Evolutionary conservation across 192 early-diverging fungal genomes (phyloP).

Genomic region (Linderina pennispora): DNA sequence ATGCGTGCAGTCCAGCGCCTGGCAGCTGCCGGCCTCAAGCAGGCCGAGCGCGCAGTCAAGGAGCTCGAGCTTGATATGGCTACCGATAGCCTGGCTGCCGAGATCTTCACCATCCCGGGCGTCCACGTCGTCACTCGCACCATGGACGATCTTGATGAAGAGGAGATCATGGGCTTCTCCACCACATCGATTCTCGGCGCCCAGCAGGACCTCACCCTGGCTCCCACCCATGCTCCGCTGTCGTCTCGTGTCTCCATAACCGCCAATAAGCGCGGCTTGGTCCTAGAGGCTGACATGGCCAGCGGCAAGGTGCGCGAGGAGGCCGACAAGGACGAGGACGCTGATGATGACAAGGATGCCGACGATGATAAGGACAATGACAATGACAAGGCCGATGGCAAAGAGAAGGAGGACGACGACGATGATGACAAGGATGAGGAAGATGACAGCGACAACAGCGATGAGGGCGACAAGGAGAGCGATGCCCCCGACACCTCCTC

Average conservation of each 20-base stretch:
- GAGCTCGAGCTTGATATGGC: conserved; percentile 30
- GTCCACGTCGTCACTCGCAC: conserved; percentile 5
- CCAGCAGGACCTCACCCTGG: too few relatives aligned
- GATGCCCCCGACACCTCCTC: neutral
- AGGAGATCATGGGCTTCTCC: too few relatives aligned
- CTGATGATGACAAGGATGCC: conserved; percentile 1
- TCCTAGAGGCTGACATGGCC: neutral
- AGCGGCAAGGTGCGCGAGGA: neutral
- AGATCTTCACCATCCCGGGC: conserved; percentile 22
- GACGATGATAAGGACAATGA: conserved; percentile 2
- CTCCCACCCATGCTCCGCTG: too few relatives aligned
- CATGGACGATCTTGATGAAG: too few relatives aligned
- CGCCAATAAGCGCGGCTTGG: neutral
- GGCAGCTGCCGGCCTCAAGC: conserved; percentile 26
- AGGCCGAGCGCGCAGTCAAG: conserved; percentile 27
- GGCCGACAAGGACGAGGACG: conserved; percentile 1
- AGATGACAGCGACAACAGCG: conserved; percentile 5
- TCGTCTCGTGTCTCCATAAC: too few relatives aligned
- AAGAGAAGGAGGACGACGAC: conserved; percentile 2
- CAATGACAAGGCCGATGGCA: neutral
- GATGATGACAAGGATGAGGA: neutral
- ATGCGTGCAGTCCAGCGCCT: conserved; percentile 28
- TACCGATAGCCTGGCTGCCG: conserved; percentile 8
- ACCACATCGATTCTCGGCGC: too few relatives aligned
- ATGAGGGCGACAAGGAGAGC: conserved; percentile 1